phyloP scores from a whole-genome alignment of 768 basidiomycete species.

The Epithele typhae region DNA sequence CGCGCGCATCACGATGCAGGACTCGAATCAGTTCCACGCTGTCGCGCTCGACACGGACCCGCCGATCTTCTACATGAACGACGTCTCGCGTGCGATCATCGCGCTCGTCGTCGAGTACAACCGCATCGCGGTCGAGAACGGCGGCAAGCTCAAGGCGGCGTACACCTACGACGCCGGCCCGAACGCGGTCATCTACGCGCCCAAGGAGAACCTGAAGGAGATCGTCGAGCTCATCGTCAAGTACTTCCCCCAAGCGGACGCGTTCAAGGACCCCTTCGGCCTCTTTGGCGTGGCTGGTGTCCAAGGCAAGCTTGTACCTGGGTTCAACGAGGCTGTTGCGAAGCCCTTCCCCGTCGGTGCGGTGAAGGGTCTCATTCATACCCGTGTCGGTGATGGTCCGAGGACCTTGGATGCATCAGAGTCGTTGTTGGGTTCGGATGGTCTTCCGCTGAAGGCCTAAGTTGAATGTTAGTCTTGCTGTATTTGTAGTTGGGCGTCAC shows the following conservation, averaged over 20 bases:
- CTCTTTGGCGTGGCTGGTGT: slow-evolving; percentile 46
- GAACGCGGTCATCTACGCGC: slow-evolving; percentile 95
- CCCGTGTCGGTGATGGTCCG: slow-evolving; percentile 89
- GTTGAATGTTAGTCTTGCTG: too few relatives aligned
- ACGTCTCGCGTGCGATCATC: slow-evolving; percentile 93
- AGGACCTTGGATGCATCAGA: slow-evolving; percentile 60
- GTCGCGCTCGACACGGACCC: slow-evolving; percentile 95
- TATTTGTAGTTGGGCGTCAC: too few relatives aligned
- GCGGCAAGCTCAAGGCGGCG: slow-evolving; percentile 71
- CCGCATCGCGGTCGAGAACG: slow-evolving; percentile 59
- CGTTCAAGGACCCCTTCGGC: slow-evolving; percentile 74
- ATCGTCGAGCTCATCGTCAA: slow-evolving; percentile 71
- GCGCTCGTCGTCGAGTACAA: slow-evolving; percentile 90
- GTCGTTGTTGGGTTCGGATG: slow-evolving; percentile 60
- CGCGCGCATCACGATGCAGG: slow-evolving; percentile 90
- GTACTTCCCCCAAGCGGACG: slow-evolving; percentile 83
- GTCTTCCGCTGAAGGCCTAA: too few relatives aligned
- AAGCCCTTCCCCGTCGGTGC: slow-evolving; percentile 69
- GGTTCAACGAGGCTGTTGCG: slow-evolving; percentile 78
- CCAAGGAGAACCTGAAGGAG: slow-evolving; percentile 68
- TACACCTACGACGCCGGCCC: slow-evolving; percentile 99
- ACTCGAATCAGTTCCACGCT: slow-evolving; percentile 99
- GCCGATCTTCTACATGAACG: slow-evolving; percentile 99
- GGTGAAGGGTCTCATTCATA: slow-evolving; percentile 90
- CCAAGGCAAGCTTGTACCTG: slow-evolving; percentile 51